Evolutionary conservation across 352 stramenopile species (phyloP).

Genomic region (Phytophthora melonis): DNA sequence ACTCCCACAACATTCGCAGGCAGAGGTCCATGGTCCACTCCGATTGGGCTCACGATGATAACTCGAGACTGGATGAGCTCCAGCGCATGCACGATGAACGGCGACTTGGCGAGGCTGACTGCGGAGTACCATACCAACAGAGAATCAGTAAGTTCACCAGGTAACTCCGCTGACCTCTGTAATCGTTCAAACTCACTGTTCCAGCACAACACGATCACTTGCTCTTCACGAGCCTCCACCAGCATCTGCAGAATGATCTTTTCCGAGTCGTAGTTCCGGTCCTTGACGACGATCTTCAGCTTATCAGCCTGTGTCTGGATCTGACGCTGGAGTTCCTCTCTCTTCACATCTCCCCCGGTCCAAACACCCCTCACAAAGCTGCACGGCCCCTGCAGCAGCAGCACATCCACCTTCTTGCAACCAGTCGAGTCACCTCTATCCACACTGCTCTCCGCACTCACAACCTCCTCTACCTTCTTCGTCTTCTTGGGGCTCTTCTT

Average conservation of each 20-base stretch:
- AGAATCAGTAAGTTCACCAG: constrained; percentile 1
- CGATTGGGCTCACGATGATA: constrained; percentile 39
- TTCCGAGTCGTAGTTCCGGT: constrained; percentile 23
- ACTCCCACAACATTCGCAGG: constrained; percentile 42
- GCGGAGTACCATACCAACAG: neutral
- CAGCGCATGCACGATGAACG: constrained; percentile 35
- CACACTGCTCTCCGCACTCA: neutral
- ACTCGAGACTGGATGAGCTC: constrained; percentile 32
- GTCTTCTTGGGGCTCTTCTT: constrained; percentile 15
- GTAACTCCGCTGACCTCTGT: neutral
- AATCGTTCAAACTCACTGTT: constrained; percentile 35
- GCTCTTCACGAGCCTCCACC: constrained; percentile 23
- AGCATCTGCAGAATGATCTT: constrained; percentile 28
- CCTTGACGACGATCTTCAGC: constrained; percentile 26
- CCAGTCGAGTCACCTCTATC: neutral
- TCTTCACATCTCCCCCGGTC: constrained; percentile 29
- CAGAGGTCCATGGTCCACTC: constrained; percentile 41
- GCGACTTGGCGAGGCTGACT: constrained; percentile 39
- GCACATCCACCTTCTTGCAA: constrained; percentile 9
- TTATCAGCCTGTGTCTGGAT: constrained; percentile 26
- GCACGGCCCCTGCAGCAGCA: constrained; percentile 42
- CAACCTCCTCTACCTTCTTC: neutral
- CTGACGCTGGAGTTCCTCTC: constrained; percentile 14
- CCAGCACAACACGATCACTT: constrained; percentile 49
- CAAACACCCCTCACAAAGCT: constrained; percentile 38